Conservation (phyloP, 106 monocot species). For the Apostasia ramifera region DNA sequence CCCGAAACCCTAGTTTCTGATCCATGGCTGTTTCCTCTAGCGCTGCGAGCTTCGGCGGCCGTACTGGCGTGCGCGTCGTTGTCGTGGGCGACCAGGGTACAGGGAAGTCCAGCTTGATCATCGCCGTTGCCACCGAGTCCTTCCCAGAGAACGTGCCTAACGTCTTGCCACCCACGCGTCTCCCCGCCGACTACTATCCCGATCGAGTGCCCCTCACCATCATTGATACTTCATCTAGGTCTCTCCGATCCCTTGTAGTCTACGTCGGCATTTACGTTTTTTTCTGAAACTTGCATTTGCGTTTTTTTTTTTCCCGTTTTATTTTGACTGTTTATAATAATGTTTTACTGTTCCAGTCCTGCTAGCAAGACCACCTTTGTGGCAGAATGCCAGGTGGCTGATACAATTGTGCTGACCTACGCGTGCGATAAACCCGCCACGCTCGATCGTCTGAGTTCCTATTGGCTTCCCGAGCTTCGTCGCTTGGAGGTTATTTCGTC, state of each 20-base stretch:
- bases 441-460: conserved; percentile 81
- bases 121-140: conserved; percentile 70
- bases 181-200: conserved; percentile 84
- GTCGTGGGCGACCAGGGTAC: conserved; percentile 73
- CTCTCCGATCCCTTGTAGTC: not conserved
- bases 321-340: conserved; percentile 1
- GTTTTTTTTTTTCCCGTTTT: not conserved
- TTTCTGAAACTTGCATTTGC: too few relatives aligned
- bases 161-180: conserved; percentile 70
- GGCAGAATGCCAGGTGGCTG: conserved; percentile 61
- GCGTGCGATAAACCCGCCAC: conserved; percentile 83
- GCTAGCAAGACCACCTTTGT: conserved; percentile 55
- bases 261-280: too few relatives aligned
- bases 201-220: conserved; percentile 93
- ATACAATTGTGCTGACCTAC: conserved; percentile 81
- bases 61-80: conserved; percentile 66
- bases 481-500: conserved; percentile 41
- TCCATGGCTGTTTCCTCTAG: conserved; percentile 3
- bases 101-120: conserved; percentile 89
- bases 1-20: not conserved
- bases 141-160: conserved; percentile 72
- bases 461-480: conserved; percentile 92
- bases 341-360: conserved; percentile 27
- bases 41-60: conserved; percentile 24
- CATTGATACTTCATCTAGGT: conserved; percentile 82